Evolutionary conservation across 2,329 filamentous ascomycete species (phyloP).

Genomic region (Neocatenulostroma microsporum): DNA sequence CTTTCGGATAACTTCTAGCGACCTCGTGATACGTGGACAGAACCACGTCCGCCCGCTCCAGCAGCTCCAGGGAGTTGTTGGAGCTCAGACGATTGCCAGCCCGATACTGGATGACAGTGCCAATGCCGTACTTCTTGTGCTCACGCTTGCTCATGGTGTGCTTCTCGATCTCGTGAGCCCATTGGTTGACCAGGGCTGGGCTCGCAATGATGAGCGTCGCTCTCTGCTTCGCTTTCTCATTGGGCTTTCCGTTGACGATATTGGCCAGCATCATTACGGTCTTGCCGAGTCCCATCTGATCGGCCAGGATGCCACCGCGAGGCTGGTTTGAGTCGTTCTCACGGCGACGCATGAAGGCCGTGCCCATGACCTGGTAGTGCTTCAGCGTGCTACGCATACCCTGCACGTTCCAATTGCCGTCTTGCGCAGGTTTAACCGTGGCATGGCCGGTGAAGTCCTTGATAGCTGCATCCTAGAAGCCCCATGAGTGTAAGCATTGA

Average conservation of each 20-base stretch:
- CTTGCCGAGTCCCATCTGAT: constrained; percentile 99
- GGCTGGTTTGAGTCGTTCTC: constrained; percentile 37
- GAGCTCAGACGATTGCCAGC: constrained; percentile 10
- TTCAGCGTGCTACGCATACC: constrained; percentile 44
- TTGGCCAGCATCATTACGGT: constrained; percentile 54
- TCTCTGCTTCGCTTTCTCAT: constrained; percentile 13
- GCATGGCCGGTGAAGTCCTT: constrained; percentile 36
- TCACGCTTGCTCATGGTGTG: constrained; percentile 12
- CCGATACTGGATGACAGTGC: constrained; percentile 13
- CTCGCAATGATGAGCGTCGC: constrained; percentile 40
- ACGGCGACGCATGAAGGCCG: constrained; percentile 47
- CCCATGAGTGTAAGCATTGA: constrained; percentile 28
- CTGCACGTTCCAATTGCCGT: constrained; percentile 37
- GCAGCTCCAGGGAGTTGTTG: constrained; percentile 5
- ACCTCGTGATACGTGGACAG: constrained; percentile 40
- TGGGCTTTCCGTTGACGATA: constrained; percentile 34
- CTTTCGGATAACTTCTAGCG: constrained; percentile 36
- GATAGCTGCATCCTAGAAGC: not conserved
- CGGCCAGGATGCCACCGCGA: constrained; percentile 73
- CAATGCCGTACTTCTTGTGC: constrained; percentile 17
- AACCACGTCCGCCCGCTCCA: constrained; percentile 21
- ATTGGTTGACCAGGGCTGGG: constrained; percentile 35
- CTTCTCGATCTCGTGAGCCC: constrained; percentile 25
- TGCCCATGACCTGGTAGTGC: constrained; percentile 46
- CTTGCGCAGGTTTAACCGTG: constrained; percentile 24